These are phyloP conservation scores for Saccharomyces hybrid DNA, from an alignment of 1,139 yeast species.

Conservation along the genomic window DNA sequence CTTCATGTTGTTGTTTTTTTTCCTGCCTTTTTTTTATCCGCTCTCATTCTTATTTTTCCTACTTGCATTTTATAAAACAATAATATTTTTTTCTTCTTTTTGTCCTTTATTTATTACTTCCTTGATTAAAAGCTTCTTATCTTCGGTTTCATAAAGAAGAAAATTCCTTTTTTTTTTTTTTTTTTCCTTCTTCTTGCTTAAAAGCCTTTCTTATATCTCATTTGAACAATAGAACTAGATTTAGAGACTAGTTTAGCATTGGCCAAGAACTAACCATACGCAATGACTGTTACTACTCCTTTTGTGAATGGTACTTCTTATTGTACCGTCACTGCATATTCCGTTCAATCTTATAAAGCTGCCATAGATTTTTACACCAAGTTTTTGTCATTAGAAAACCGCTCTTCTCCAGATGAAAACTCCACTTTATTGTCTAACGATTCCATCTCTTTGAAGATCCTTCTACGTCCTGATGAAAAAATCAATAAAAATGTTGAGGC, in stretches of 20 bases:
- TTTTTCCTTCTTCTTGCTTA: background rate
- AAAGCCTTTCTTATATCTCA: background rate
- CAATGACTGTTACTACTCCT: slow-evolving; percentile 27
- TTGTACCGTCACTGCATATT: slow-evolving; percentile 27
- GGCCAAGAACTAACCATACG: slow-evolving; percentile 1
- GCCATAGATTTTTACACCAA: slow-evolving; percentile 26
- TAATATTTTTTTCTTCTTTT: background rate
- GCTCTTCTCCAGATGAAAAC: slow-evolving; percentile 2
- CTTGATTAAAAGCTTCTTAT: background rate
- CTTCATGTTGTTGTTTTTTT: background rate
- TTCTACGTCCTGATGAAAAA: slow-evolving; percentile 15
- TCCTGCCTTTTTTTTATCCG: background rate
- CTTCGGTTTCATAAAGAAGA: background rate
- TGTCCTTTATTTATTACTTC: background rate
- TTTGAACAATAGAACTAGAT: background rate
- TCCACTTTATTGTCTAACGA: slow-evolving; percentile 17
- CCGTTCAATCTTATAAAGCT: slow-evolving; percentile 21
- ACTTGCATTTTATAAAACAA: background rate
- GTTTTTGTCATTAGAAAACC: slow-evolving; percentile 8
- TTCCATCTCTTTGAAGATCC: slow-evolving; percentile 18
- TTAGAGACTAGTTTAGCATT: background rate
- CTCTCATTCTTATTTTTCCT: background rate
- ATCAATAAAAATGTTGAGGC: slow-evolving; percentile 12
- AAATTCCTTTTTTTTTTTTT: slow-evolving; percentile 1
- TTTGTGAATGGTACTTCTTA: slow-evolving; percentile 32